A percentile compares a stretch with the other conserved stretches of the same genome.
These are phyloP conservation scores for Globisporangium spinosum DNA, from an alignment of 352 stramenopile genomes.

Conservation along the genomic window DNA sequence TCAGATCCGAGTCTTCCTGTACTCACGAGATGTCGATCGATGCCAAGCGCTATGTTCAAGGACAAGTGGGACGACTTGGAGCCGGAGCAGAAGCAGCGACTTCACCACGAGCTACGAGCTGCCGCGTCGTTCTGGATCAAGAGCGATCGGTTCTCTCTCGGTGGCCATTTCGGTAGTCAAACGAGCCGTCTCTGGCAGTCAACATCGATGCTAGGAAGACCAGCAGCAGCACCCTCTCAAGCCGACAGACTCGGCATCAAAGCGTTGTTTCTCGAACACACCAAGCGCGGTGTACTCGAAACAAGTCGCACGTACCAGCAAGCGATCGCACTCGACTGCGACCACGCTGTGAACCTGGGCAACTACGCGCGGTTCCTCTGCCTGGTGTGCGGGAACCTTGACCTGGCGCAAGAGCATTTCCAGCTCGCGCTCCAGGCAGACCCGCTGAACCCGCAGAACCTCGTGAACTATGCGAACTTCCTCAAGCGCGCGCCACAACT, in stretches of 20 bases:
- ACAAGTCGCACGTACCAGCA: conserved; percentile 30
- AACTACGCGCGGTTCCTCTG: conserved; percentile 44
- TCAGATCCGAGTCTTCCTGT: conserved; percentile 12
- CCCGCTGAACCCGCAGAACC: conserved; percentile 18
- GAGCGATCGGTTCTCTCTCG: conserved; percentile 24
- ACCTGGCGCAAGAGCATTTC: conserved; percentile 25
- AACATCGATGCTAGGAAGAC: background rate
- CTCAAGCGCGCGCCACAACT: conserved; percentile 24
- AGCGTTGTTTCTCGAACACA: conserved; percentile 38
- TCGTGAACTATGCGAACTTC: conserved; percentile 36
- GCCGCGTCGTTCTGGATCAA: conserved; percentile 33
- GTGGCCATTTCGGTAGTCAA: conserved; percentile 1
- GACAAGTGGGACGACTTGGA: conserved; percentile 30
- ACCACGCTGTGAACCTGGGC: conserved; percentile 31
- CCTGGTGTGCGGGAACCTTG: conserved; percentile 16
- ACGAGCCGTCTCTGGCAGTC: background rate
- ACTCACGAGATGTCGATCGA: conserved; percentile 32
- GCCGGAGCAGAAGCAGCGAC: conserved; percentile 20
- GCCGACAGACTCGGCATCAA: conserved; percentile 45
- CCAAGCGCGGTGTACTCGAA: conserved; percentile 21
- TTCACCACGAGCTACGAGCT: conserved; percentile 28
- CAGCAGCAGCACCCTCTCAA: conserved; percentile 14
- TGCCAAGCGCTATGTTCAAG: conserved; percentile 26
- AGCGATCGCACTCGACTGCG: conserved; percentile 26
- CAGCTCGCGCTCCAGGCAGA: conserved; percentile 24